Evolutionary conservation across 306 rosid genomes (phyloP), one percentile per base, ranked within the genome.

Genomic region (Cicer yamashitae): DNA sequence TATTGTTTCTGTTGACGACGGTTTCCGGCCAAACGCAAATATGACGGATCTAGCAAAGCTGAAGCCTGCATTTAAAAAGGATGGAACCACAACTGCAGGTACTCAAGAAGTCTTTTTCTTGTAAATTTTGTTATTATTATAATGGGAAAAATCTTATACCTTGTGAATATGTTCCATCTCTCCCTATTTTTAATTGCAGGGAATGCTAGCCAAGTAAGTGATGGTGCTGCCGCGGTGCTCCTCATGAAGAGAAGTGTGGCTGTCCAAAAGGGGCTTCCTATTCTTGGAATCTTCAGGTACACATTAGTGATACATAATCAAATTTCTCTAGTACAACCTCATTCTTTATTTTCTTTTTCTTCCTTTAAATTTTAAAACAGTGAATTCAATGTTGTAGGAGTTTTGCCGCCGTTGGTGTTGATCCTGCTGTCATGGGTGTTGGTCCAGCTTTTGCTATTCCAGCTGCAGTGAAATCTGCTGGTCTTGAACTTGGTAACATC

Each of bases 211-310:
- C 97, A 91, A 84, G 82, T 91, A 61, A 91, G 97, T 73, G 96
- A 94, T 56, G 98, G 97, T 15, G 97, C 98, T 39, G 96, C 89
- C 75, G 98, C 96, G 34, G 98, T 94, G 43, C 98, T 94, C 34
- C 91, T 94, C 53, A 90, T 89, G 98, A 94, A 86, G 82, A 91
- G 97, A 87, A 94, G 89, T 65, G 62, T 86, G 22, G 97, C 98
- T 37, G 41, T 81, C 70, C 87, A 89, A 87, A 94, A 71, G 83
- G 89, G 96, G 51, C 91, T 94, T 75, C 98, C 92, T 43, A 86
- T 94, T 82, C 84, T 91, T 71, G 97, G 97, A 59, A 71, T 87
- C 70, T 86, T 94, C 84, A 87, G 96, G 98, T 94, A 81, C 50
- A 57, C 54, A 57, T 44, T 61, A 59, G 40, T 22, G 45, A 34